Evolutionary conservation across 2,329 filamentous ascomycete genomes (phyloP).

Genomic region (Pseudogymnoascus sp.): DNA sequence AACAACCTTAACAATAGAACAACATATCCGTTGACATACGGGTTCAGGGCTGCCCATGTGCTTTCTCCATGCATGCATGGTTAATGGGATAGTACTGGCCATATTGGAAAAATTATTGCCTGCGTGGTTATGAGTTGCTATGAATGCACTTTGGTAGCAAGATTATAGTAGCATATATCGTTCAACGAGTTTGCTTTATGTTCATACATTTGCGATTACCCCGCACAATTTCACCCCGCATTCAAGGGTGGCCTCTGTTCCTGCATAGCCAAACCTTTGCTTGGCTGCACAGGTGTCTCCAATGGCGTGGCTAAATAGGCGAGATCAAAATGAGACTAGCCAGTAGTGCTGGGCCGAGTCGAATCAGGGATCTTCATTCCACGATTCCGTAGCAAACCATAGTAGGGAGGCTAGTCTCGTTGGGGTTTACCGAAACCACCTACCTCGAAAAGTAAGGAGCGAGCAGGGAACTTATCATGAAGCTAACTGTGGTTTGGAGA

Average conservation of each 20-base stretch:
- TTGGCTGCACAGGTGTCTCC: neutral
- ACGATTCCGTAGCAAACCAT: neutral
- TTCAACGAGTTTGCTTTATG: neutral
- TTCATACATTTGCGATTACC: neutral
- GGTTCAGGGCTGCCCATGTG: conserved; percentile 27
- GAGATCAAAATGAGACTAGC: neutral
- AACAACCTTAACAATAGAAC: neutral
- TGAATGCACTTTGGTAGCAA: neutral
- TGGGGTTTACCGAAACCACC: neutral
- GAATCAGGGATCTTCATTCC: neutral
- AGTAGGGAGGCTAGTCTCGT: neutral
- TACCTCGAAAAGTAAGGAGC: neutral
- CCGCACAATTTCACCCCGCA: neutral
- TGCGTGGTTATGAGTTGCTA: neutral
- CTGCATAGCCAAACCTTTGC: neutral
- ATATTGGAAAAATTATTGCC: conserved; percentile 9
- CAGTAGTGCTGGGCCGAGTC: neutral
- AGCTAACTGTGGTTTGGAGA: neutral
- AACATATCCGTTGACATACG: conserved; percentile 12
- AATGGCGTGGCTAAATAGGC: neutral
- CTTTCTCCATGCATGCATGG: conserved; percentile 32
- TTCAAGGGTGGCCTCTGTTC: neutral
- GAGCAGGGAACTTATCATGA: neutral
- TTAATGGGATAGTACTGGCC: conserved; percentile 16
- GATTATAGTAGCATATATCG: neutral